Conservation (phyloP, 306 rosid species). For the Castanea sativa region DNA sequence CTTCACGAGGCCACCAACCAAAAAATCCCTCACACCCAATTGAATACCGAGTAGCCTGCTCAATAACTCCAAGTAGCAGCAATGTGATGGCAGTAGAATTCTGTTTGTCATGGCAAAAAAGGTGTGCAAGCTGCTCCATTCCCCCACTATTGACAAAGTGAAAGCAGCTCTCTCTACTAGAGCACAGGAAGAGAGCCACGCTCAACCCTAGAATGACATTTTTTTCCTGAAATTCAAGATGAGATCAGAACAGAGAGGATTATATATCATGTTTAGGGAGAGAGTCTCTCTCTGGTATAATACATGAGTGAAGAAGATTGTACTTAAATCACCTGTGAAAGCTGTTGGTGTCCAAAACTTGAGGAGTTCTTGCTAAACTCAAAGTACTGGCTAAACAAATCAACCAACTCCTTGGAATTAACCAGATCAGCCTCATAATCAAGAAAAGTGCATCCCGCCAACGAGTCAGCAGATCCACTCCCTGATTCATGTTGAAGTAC, state of each 20-base stretch:
- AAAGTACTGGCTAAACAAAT: slow-evolving; percentile 55
- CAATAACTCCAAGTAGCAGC: slow-evolving; percentile 82
- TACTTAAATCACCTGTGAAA: slow-evolving; percentile 53
- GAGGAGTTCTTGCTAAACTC: slow-evolving; percentile 39
- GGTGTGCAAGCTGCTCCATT: slow-evolving; percentile 68
- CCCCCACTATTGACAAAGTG: slow-evolving; percentile 87
- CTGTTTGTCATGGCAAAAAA: slow-evolving; percentile 47
- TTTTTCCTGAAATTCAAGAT: slow-evolving; percentile 62
- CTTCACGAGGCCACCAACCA: slow-evolving; percentile 99
- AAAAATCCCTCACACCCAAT: slow-evolving; percentile 94
- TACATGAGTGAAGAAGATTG: slow-evolving; percentile 16
- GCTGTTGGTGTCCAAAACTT: slow-evolving; percentile 38
- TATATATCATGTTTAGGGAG: background rate
- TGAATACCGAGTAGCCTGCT: slow-evolving; percentile 79
- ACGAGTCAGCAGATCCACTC: slow-evolving; percentile 41
- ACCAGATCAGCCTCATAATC: slow-evolving; percentile 55
- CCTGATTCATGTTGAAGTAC: slow-evolving; percentile 35
- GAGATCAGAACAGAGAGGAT: slow-evolving; percentile 3
- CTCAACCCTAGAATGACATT: slow-evolving; percentile 73
- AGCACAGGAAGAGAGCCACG: slow-evolving; percentile 87
- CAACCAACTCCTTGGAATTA: slow-evolving; percentile 73
- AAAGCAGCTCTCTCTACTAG: slow-evolving; percentile 83
- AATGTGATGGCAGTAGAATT: slow-evolving; percentile 61
- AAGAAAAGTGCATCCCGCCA: slow-evolving; percentile 38
- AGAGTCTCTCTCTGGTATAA: slow-evolving; percentile 5